Evolutionary conservation across 768 basidiomycete genomes (phyloP).

Genomic region (Suillus discolor): DNA sequence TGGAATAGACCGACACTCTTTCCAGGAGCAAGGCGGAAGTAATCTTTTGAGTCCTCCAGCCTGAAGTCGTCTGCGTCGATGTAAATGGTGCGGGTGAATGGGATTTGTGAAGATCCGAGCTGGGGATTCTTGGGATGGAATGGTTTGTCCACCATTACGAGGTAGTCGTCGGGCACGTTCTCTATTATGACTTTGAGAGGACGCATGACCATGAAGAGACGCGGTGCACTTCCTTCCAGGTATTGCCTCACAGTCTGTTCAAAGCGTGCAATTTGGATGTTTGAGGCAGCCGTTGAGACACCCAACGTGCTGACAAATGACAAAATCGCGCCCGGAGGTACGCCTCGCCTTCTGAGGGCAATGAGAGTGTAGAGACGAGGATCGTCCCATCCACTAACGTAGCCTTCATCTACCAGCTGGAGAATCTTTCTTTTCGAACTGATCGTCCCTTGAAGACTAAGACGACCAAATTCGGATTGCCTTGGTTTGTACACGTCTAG

Average conservation of each 20-base stretch:
- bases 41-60: constrained; percentile 87
- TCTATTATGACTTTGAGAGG: constrained; percentile 92
- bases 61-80: constrained; percentile 96
- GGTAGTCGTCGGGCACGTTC: constrained; percentile 86
- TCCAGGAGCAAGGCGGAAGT: constrained; percentile 96
- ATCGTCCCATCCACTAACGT: constrained; percentile 95
- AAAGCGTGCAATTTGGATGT: constrained; percentile 87
- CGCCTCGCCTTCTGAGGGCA: constrained; percentile 90
- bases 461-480: constrained; percentile 95
- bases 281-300: constrained; percentile 82
- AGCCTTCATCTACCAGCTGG: constrained; percentile 79
- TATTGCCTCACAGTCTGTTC: constrained; percentile 88
- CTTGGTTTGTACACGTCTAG: constrained; percentile 97
- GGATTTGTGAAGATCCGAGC: constrained; percentile 79
- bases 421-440: constrained; percentile 97
- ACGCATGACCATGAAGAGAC: constrained; percentile 87
- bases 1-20: constrained; percentile 98
- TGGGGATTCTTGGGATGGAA: constrained; percentile 92
- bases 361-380: constrained; percentile 97
- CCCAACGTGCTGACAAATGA: constrained; percentile 94
- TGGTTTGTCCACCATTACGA: constrained; percentile 83
- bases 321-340: constrained; percentile 95
- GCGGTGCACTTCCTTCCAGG: constrained; percentile 84
- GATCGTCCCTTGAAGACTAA: constrained; percentile 92
- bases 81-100: constrained; percentile 87